Conservation (phyloP, 23 red algal genomes). For the Gracilaria caudata region DNA sequence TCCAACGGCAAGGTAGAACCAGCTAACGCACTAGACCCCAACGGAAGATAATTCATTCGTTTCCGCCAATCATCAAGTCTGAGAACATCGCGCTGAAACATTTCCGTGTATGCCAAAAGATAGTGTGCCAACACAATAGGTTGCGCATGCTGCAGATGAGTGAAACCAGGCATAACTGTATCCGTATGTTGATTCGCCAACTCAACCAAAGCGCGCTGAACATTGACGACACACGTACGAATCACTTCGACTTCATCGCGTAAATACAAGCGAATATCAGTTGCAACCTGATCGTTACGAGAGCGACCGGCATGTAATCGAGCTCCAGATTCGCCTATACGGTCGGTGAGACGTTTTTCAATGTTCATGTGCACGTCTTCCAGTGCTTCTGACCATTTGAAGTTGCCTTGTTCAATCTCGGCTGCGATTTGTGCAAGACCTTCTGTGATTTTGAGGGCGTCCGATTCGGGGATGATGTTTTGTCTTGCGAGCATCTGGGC, state of each 20-base stretch:
- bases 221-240: slow-evolving; percentile 34
- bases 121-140: slow-evolving; percentile 94
- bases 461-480: slow-evolving; percentile 79
- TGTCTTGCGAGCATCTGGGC: slow-evolving; percentile 93
- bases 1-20: slow-evolving; percentile 94
- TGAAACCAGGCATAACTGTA: slow-evolving; percentile 96
- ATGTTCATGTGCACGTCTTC: slow-evolving; percentile 99
- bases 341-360: slow-evolving; percentile 82
- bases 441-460: slow-evolving; percentile 63
- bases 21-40: slow-evolving; percentile 90
- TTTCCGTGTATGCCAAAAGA: slow-evolving; percentile 94
- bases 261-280: slow-evolving; percentile 92
- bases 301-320: slow-evolving; percentile 89
- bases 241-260: slow-evolving; percentile 90
- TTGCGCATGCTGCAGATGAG: slow-evolving; percentile 99
- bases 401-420: slow-evolving; percentile 86
- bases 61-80: slow-evolving; percentile 78
- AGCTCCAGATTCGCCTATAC: slow-evolving; percentile 82
- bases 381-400: slow-evolving; percentile 64
- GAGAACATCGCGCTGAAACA: slow-evolving; percentile 87
- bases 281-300: slow-evolving; percentile 97
- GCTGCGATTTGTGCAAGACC: slow-evolving; percentile 69
- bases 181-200: slow-evolving; percentile 71
- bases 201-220: slow-evolving; percentile 83
- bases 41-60: slow-evolving; percentile 84